Conservation (phyloP, 331 rosid species). For the Arachis monticola region DNA sequence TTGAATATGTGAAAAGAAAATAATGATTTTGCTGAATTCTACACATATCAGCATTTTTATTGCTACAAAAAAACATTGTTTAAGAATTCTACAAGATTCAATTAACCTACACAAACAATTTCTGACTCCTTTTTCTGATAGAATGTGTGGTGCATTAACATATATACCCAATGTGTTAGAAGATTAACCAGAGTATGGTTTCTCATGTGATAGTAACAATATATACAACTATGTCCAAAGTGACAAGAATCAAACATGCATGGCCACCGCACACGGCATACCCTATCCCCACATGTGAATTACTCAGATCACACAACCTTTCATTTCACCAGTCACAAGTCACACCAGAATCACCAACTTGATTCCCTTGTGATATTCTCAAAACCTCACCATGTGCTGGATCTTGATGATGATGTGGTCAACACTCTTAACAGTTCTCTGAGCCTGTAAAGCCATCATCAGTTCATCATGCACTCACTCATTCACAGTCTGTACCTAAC, state of each 20-base stretch:
- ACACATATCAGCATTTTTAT: neutral
- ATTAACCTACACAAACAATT: neutral
- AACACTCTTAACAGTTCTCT: neutral
- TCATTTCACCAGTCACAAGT: neutral
- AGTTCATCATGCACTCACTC: neutral
- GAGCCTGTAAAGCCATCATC: neutral
- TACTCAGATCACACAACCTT: slow-evolving; percentile 7
- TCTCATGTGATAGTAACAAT: neutral
- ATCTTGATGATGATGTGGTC: slow-evolving; percentile 3
- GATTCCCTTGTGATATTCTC: neutral
- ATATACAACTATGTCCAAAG: neutral
- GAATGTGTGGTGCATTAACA: neutral
- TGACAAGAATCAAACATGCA: slow-evolving; percentile 22
- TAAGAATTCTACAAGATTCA: neutral
- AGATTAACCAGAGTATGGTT: neutral
- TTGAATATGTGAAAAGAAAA: neutral
- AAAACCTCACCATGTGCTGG: neutral
- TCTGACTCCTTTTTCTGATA: neutral
- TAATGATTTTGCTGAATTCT: neutral
- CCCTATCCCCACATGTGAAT: slow-evolving; percentile 6
- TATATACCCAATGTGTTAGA: neutral
- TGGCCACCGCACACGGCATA: neutral
- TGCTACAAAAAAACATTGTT: neutral
- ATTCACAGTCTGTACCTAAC: neutral
- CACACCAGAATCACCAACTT: neutral